Evolutionary conservation across 441 rosid species (phyloP), one percentile per base, ranked within the genome.

Genomic region (Adansonia gregorii): DNA sequence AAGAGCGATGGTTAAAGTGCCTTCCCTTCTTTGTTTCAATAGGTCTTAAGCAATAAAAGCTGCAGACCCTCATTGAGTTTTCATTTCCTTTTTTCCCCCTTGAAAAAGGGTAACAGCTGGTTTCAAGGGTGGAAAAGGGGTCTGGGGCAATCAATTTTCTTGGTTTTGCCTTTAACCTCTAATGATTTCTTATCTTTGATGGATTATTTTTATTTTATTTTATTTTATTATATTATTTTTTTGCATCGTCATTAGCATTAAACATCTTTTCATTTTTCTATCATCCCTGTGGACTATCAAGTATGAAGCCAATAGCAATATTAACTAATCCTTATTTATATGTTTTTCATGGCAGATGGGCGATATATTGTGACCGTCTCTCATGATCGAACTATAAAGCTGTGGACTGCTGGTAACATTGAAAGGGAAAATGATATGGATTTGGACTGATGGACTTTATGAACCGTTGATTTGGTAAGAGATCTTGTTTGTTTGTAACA

Each of bases 351-450:
- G 22, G 59, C 74, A 76, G 79, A 76, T 43, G 67, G 74, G 24
- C 31, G 55, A 20, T 43, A 76, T 56, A 68, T 76, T 4, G 79
- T 7, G 48, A 67, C 79, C 2, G 79, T 76, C 46, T 76, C 79
- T 54, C 79, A 76, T 68, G 79, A 76, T 76, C 79, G 79, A 68
- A 67, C 74, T 12, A 68, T 76, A 43, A 76, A 76, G 74, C 67
- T 76, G 3, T 76, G 79, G 79, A 56, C 74, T 54, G 74, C 56
- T 3, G 74, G 73, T 43, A 46, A 45, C 31, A 54, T 20, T 1
- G 63, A 14, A 7, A 55, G 22, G 66, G 65, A 45, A 56, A 49
- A 75, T 15, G 74, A 68, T 45, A 76, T 76, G 79, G 74, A 76
- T 52, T 3, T 76, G 74, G 74, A 68, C 46, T 68, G 79, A 76